Conservation (phyloP, 2,329 filamentous ascomycete genomes). For the Cladosporium sphaerospermum region DNA sequence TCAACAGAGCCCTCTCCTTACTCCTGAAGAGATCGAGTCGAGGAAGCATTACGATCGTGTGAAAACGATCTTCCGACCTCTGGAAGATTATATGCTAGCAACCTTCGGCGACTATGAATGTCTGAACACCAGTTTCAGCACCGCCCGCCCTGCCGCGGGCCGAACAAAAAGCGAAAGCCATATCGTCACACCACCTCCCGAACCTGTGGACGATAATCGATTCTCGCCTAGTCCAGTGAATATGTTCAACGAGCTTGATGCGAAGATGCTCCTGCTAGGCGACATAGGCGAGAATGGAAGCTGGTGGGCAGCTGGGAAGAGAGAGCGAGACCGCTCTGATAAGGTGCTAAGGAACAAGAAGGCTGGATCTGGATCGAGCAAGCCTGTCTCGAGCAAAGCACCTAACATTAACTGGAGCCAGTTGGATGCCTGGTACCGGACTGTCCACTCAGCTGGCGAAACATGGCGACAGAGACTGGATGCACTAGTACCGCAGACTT, state of each 20-base stretch:
- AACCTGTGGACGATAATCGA: constrained; percentile 19
- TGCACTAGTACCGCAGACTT: constrained; percentile 19
- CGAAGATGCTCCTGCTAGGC: constrained; percentile 67
- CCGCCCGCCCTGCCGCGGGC: constrained; percentile 38
- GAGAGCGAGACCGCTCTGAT: constrained; percentile 24
- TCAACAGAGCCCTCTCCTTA: constrained; percentile 21
- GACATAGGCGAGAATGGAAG: constrained; percentile 74
- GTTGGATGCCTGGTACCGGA: constrained; percentile 67
- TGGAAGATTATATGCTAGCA: constrained; percentile 70
- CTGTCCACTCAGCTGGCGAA: constrained; percentile 60
- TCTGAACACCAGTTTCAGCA: constrained; percentile 71
- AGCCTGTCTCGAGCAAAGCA: constrained; percentile 51
- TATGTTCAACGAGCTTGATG: constrained; percentile 58
- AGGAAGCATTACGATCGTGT: constrained; percentile 32
- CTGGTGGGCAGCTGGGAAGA: constrained; percentile 65
- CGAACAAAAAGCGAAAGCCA: constrained; percentile 41
- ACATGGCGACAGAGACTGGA: constrained; percentile 59
- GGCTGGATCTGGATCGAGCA: constrained; percentile 22
- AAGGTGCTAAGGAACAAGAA: constrained; percentile 24
- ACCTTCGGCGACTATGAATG: constrained; percentile 64
- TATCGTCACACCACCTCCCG: constrained; percentile 31
- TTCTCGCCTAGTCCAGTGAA: constrained; percentile 31
- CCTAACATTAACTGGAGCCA: constrained; percentile 71
- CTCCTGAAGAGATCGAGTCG: constrained; percentile 23
- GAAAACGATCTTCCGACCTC: constrained; percentile 61